Evolutionary conservation across 2,329 filamentous ascomycete species (phyloP).

Genomic region (Arthrocladium fulminans): DNA sequence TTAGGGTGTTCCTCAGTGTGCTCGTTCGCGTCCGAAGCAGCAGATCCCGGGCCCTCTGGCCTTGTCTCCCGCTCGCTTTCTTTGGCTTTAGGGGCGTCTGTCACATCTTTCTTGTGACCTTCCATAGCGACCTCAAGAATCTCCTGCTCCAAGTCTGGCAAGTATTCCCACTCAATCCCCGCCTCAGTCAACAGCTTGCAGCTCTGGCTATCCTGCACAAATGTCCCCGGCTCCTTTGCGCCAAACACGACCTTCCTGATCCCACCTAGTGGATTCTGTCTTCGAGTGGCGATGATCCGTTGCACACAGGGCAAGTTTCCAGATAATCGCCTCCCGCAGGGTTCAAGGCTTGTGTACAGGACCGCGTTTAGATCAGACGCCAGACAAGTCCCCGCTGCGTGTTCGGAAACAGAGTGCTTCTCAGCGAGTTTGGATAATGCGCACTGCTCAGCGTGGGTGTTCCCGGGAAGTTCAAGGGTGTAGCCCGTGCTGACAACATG

Average conservation of each 20-base stretch:
- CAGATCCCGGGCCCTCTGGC: not conserved
- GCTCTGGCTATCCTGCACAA: slow-evolving; percentile 74
- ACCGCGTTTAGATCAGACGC: slow-evolving; percentile 33
- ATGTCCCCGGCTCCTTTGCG: slow-evolving; percentile 79
- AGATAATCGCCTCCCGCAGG: slow-evolving; percentile 38
- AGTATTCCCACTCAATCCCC: slow-evolving; percentile 64
- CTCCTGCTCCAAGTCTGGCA: slow-evolving; percentile 67
- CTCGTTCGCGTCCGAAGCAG: not conserved
- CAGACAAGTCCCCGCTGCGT: slow-evolving; percentile 44
- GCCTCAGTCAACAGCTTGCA: slow-evolving; percentile 59
- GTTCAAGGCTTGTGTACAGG: slow-evolving; percentile 84
- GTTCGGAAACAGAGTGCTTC: slow-evolving; percentile 41
- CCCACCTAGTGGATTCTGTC: slow-evolving; percentile 40
- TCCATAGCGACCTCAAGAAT: slow-evolving; percentile 76
- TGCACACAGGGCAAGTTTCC: slow-evolving; percentile 56
- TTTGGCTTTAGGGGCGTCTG: too few relatives aligned
- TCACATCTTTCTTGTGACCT: slow-evolving; percentile 50
- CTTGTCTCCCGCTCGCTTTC: not conserved
- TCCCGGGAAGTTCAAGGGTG: slow-evolving; percentile 80
- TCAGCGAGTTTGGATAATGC: slow-evolving; percentile 62
- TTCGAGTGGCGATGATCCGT: slow-evolving; percentile 54
- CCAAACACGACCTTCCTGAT: slow-evolving; percentile 79
- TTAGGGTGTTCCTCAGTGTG: slow-evolving; percentile 10
- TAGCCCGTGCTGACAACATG: slow-evolving; percentile 58
- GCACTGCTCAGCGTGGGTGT: slow-evolving; percentile 94